phyloP scores from a whole-genome alignment of 2,329 filamentous ascomycete species.

The Cladosporium sp. region DNA sequence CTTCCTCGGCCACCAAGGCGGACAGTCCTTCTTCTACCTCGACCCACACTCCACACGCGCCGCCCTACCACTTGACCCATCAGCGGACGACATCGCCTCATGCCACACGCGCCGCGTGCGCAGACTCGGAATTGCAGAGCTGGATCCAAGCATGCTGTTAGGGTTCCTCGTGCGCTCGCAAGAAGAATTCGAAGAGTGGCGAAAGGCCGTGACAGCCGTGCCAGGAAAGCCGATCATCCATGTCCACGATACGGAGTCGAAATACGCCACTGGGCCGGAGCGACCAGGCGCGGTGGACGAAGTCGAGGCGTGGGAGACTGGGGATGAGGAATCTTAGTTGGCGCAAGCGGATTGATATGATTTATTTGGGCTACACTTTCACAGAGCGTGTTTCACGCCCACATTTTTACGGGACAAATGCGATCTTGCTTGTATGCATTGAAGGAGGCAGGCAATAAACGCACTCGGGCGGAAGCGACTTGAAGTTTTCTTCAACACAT shows the following conservation, averaged over 20 bases:
- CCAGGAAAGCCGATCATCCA: conserved; percentile 72
- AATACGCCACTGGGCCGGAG: conserved; percentile 46
- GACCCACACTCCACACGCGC: conserved; percentile 86
- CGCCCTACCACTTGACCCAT: conserved; percentile 58
- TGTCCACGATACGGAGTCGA: conserved; percentile 68
- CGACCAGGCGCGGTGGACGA: conserved; percentile 77
- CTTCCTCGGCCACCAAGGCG: conserved; percentile 66
- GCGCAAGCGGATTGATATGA: background rate
- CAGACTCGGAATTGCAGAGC: conserved; percentile 77
- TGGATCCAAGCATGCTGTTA: conserved; percentile 98
- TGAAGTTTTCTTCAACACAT: no score
- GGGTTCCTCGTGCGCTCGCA: conserved; percentile 82
- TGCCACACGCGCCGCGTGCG: conserved; percentile 86
- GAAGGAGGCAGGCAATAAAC: no score
- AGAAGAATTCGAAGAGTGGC: conserved; percentile 81
- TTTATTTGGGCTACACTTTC: no score
- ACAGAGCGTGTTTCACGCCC: no score
- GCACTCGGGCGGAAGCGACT: no score
- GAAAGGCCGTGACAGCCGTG: conserved; percentile 42
- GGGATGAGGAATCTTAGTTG: conserved; percentile 29
- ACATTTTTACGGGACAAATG: no score
- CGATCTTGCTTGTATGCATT: no score
- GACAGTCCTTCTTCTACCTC: conserved; percentile 80
- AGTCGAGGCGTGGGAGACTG: conserved; percentile 74
- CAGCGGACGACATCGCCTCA: conserved; percentile 68